Evolutionary conservation across 2,329 filamentous ascomycete species (phyloP), one percentile per base, ranked within the genome.

Genomic region (Dactylellina haptotyla): DNA sequence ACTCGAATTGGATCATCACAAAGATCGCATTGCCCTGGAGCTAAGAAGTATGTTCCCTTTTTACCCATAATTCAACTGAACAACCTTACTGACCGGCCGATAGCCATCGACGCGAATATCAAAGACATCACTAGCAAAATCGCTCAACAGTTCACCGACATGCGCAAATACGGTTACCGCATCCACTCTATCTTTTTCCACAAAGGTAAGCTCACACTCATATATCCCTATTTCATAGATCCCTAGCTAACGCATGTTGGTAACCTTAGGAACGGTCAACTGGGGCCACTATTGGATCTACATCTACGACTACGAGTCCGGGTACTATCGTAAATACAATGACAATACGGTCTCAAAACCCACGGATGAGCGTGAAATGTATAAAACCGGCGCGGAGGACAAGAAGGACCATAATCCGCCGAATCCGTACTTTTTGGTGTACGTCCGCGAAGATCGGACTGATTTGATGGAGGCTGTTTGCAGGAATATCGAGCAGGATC

Each of bases 201-300:
- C 80, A 89, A 90, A 18, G 91, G 91, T 30, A 84, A 84, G 77
- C 58, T 16, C n/a, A 30, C 8, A 18, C 41, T 18, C 4, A 43
- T 3, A 0, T 10, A 30, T 12, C 32, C 9, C 12, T 16, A 51
- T 6, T 6, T 34, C 6, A 53, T 32, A 39, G 23, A 46, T 25
- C 8, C 18, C 20, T n/a, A 45, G 25, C 3, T 12, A 26, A 5
- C 20, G 3, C 20, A 12, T 43, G 56, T 10, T 12, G 37, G 45
- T 18, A 39, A 1, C 12, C 51, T 20, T 50, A 78, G 85, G 85
- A 28, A 82, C 81, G 26, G 85, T 89, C 41, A 86, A 84, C 46
- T 89, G 89, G 48, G 95, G 95, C 0, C 95, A 99, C 81, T 99
- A 98, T 82, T 97, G 92, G 89, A 92, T 97, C 46, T 97, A 93